phyloP scores from a whole-genome alignment of 2,329 filamentous ascomycete genomes.

The Ophiostoma ips region DNA sequence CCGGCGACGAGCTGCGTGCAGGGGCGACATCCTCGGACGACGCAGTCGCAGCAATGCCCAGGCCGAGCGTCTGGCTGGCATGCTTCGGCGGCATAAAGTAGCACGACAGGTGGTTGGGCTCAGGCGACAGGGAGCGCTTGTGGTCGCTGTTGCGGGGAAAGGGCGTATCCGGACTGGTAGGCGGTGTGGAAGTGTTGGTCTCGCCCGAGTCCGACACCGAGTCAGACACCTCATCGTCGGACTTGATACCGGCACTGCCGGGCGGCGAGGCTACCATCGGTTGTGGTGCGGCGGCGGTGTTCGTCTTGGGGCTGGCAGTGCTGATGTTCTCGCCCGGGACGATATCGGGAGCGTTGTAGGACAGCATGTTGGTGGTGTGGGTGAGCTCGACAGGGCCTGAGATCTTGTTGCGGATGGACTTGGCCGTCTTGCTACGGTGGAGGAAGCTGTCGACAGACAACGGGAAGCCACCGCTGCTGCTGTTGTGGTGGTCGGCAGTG shows the following conservation, averaged over 20 bases:
- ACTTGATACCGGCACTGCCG: conserved; percentile 27
- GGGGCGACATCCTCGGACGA: conserved; percentile 27
- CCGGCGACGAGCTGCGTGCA: not conserved
- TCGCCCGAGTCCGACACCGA: conserved; percentile 50
- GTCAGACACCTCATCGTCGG: conserved; percentile 57
- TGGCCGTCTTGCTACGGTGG: conserved; percentile 37
- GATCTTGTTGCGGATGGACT: conserved; percentile 56
- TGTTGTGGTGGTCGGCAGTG: not conserved
- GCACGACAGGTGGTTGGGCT: conserved; percentile 53
- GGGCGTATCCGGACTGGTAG: conserved; percentile 54
- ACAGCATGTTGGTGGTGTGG: conserved; percentile 91
- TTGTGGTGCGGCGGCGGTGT: conserved; percentile 13
- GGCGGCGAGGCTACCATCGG: conserved; percentile 24
- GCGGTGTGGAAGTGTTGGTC: conserved; percentile 41
- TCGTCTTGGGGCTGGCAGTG: not conserved
- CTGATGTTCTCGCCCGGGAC: conserved; percentile 16
- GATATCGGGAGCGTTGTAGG: conserved; percentile 86
- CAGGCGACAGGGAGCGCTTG: conserved; percentile 36
- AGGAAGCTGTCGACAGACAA: conserved; percentile 22
- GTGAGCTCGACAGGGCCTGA: conserved; percentile 76
- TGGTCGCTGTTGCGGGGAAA: conserved; percentile 25
- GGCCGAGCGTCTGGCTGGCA: not conserved
- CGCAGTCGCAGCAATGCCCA: conserved; percentile 9
- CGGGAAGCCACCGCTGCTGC: not conserved
- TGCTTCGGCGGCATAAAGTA: conserved; percentile 39